Conservation (phyloP, 345 rosid species). For the Moringa oleifera region DNA sequence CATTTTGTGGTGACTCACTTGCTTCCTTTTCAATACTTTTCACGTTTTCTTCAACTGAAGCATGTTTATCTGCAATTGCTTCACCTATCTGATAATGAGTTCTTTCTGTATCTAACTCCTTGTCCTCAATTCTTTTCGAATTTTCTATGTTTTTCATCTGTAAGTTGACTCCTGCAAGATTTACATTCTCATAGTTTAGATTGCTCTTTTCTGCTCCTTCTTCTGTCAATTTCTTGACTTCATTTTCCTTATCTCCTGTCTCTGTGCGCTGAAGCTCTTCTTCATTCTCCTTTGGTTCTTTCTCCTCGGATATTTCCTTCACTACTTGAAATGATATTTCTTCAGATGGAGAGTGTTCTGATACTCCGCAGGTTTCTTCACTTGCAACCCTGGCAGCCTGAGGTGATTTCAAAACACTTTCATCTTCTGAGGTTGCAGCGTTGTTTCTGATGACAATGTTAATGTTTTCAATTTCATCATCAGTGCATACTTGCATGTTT, state of each 20-base stretch:
- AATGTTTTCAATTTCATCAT: conserved; percentile 17
- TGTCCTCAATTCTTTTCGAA: not conserved
- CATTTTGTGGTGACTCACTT: conserved; percentile 5
- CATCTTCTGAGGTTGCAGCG: conserved; percentile 27
- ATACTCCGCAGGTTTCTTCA: conserved; percentile 18
- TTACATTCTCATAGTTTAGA: not conserved
- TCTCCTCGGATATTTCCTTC: conserved; percentile 11
- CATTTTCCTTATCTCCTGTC: conserved; percentile 19
- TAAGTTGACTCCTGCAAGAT: conserved; percentile 7
- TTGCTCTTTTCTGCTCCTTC: conserved; percentile 13
- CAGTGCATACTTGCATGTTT: conserved; percentile 16
- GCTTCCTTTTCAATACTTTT: conserved; percentile 17
- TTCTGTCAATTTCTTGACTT: conserved; percentile 10
- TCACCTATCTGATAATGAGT: conserved; percentile 4
- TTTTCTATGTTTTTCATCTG: conserved; percentile 6
- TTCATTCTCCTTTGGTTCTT: conserved; percentile 11
- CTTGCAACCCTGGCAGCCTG: conserved; percentile 25
- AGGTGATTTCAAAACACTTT: conserved; percentile 32
- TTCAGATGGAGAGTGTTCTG: conserved; percentile 11
- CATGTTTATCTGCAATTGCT: not conserved
- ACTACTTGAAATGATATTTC: conserved; percentile 19
- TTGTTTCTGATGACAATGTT: conserved; percentile 14
- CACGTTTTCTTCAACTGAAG: conserved; percentile 13
- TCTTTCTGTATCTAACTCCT: conserved; percentile 5
- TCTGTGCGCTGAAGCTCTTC: conserved; percentile 5